phyloP scores from a whole-genome alignment of 441 rosid genomes.

The Gossypium gossypioides region DNA sequence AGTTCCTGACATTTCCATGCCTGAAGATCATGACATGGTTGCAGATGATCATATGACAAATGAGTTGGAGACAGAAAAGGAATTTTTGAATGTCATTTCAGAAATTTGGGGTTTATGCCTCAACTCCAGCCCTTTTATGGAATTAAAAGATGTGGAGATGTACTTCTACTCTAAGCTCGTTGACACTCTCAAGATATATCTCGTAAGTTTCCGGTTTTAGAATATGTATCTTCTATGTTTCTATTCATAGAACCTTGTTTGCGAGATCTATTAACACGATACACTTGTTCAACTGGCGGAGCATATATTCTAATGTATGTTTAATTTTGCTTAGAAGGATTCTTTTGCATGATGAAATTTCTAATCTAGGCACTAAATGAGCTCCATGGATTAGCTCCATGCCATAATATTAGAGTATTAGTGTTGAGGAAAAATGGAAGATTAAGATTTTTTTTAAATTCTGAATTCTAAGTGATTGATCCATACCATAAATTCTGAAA shows the following conservation, averaged over 20 bases:
- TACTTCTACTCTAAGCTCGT: slow-evolving; percentile 62
- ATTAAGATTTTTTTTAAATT: neutral
- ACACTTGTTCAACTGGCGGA: neutral
- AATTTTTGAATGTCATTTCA: slow-evolving; percentile 37
- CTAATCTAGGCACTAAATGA: neutral
- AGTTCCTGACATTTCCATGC: slow-evolving; percentile 25
- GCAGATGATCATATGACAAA: slow-evolving; percentile 24
- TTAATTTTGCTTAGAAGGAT: neutral
- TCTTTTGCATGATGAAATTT: slow-evolving; percentile 1
- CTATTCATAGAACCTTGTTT: slow-evolving; percentile 11
- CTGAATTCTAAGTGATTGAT: neutral
- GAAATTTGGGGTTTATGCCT: slow-evolving; percentile 60
- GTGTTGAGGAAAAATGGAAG: neutral
- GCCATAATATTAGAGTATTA: neutral
- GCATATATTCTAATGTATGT: neutral
- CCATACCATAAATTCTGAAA: neutral
- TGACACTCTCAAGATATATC: slow-evolving; percentile 61
- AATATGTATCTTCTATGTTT: slow-evolving; percentile 50
- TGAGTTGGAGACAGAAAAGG: slow-evolving; percentile 36
- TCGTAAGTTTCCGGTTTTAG: slow-evolving; percentile 37
- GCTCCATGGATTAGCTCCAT: neutral
- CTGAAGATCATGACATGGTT: slow-evolving; percentile 23
- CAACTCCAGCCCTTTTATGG: slow-evolving; percentile 25
- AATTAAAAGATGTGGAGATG: slow-evolving; percentile 49
- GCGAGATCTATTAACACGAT: neutral